A percentile compares a stretch with the other conserved stretches of the same genome.
Evolutionary conservation across 768 basidiomycete species (phyloP).

Genomic region (Boletus reticuloceps): DNA sequence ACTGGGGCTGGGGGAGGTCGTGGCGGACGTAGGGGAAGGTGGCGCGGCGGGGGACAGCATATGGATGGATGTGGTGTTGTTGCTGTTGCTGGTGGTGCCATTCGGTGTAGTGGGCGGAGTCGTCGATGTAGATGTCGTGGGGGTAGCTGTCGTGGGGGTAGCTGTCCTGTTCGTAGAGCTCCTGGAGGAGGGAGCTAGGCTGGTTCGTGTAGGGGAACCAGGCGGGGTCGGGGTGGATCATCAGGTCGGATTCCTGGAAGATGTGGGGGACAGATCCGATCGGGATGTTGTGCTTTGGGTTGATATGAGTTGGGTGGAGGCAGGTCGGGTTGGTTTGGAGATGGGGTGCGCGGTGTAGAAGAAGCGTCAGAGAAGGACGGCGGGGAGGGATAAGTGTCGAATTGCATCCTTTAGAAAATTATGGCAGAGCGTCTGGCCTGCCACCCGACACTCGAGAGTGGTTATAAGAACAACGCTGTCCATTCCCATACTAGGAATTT

Average conservation of each 20-base stretch:
- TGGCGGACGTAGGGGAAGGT: constrained; percentile 78
- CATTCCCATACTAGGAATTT: constrained; percentile 21
- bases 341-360: constrained; percentile 69
- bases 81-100: constrained; percentile 36
- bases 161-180: constrained; percentile 60
- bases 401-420: constrained; percentile 41
- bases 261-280: constrained; percentile 49
- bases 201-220: constrained; percentile 33
- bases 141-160: constrained; percentile 34
- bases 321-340: constrained; percentile 48
- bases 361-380: constrained; percentile 63
- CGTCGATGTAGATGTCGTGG: constrained; percentile 34
- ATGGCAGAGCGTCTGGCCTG: constrained; percentile 18
- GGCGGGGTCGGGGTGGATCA: constrained; percentile 39
- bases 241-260: constrained; percentile 41
- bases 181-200: constrained; percentile 60
- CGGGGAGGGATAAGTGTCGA: constrained; percentile 55
- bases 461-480: constrained; percentile 36
- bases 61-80: constrained; percentile 24
- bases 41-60: constrained; percentile 54
- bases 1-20: constrained; percentile 50
- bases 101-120: constrained; percentile 33
- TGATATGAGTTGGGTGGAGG: constrained; percentile 18
- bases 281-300: constrained; percentile 38
- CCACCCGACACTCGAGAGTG: constrained; percentile 8